These are phyloP conservation scores for Penicillium pulvis DNA, from an alignment of 495 filamentous ascomycete genomes.

Conservation along the genomic window DNA sequence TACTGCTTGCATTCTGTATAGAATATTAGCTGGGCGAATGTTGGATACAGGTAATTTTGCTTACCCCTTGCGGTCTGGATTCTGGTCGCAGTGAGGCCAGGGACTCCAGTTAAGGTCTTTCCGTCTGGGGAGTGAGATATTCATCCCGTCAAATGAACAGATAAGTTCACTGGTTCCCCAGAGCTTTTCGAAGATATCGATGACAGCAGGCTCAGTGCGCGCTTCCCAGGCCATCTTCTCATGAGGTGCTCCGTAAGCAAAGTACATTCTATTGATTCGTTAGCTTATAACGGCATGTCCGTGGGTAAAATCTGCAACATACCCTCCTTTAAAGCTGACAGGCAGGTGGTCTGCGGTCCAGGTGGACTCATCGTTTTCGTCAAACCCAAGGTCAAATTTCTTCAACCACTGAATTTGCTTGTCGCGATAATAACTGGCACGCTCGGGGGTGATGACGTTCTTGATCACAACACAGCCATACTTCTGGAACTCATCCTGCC, in stretches of 20 bases:
- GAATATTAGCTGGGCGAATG: neutral
- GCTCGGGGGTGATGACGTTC: conserved; percentile 31
- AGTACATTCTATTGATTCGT: conserved; percentile 28
- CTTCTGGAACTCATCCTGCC: conserved; percentile 11
- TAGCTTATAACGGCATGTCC: no score
- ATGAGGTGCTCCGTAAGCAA: conserved; percentile 27
- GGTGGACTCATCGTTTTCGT: conserved; percentile 37
- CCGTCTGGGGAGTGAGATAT: conserved; percentile 34
- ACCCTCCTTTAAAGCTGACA: conserved; percentile 34
- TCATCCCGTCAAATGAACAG: conserved; percentile 42
- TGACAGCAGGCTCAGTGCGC: conserved; percentile 41
- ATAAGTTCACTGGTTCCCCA: conserved; percentile 46
- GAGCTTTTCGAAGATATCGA: conserved; percentile 41
- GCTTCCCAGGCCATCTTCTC: conserved; percentile 40
- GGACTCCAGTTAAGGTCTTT: conserved; percentile 34
- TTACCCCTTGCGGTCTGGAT: conserved; percentile 36
- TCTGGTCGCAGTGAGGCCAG: conserved; percentile 47
- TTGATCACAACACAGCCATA: conserved; percentile 24
- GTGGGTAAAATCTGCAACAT: no score
- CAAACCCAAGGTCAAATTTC: conserved; percentile 41
- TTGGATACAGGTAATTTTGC: neutral
- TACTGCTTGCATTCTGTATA: conserved; percentile 9
- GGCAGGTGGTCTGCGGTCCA: conserved; percentile 44
- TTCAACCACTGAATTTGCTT: conserved; percentile 43
- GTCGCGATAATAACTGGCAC: conserved; percentile 34